Evolutionary conservation across 225 moss, liverwort and hornwort genomes (phyloP), one percentile per base, ranked within the genome.

Genomic region (Physcomitrium patens): DNA sequence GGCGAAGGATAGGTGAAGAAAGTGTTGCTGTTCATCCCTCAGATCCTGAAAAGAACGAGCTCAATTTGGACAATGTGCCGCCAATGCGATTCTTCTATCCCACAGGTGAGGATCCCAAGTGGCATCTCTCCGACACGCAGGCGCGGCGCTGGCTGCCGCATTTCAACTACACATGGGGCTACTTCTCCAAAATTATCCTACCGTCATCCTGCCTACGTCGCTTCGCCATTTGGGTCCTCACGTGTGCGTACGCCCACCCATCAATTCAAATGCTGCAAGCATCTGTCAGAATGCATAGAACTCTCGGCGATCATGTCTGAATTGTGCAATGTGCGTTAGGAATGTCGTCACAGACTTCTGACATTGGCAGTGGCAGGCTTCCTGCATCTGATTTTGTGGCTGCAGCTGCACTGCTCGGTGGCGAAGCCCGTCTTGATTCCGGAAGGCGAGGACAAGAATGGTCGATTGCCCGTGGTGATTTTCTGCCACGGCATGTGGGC

Each of bases 401-500:
- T 85, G 27, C 81, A 85, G 62, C 80, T 81, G 59, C 70, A 78
- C 67, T 77, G 78, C 77, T 85, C 81, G 13, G 78, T 85, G 12
- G 74, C 74, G 28, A 75, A 81, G 70, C 81, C 78, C 10, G 73
- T 84, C 23, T 74, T 77, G 67, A 70, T 58, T 43, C 67, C 63
- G 19, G 50, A 77, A 55, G 49, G 50, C 43, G 74, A 78, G 22
- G 66, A 55, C 24, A 51, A 75, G 67, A 59, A 24, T 27, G 61
- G 56, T 18, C 81, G 75, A 18, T 63, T 81, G 20, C 84, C 78
- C 0, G 80, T 81, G 67, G 84, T 78, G 61, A 75, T 85, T 22
- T 81, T 81, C 68, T 71, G 66, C 67, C 85, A 81, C 68, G 85
- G 78, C 61, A 85, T 85, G 81, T 81, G 85, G 78, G 81, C 85